These are phyloP conservation scores for Rhodosporidiobolus odoratus DNA, from an alignment of 768 basidiomycete genomes.

Conservation along the genomic window DNA sequence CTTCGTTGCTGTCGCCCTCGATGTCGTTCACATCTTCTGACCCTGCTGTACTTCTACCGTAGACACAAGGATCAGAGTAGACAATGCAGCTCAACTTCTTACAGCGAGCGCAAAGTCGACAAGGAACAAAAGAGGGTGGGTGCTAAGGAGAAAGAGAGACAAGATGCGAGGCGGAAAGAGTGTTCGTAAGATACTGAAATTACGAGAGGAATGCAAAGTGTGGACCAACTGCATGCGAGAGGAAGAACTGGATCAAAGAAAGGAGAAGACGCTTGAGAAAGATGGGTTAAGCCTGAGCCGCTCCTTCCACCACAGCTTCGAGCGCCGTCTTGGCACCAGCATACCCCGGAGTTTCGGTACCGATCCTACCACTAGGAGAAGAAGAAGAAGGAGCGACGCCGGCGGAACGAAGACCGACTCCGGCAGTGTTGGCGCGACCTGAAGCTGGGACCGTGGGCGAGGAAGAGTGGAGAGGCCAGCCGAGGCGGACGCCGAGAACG, in stretches of 20 bases:
- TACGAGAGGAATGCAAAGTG: neutral
- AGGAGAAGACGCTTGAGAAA: neutral
- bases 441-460: neutral
- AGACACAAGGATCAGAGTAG: too few species aligned
- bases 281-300: neutral
- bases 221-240: too few species aligned
- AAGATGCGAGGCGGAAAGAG: too few species aligned
- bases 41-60: too few species aligned
- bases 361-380: conserved; percentile 4
- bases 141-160: too few species aligned
- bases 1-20: too few species aligned
- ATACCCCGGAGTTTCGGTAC: conserved; percentile 29
- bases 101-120: too few species aligned
- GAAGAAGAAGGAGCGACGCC: conserved; percentile 14
- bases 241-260: neutral
- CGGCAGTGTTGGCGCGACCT: conserved; percentile 21
- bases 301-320: conserved; percentile 31
- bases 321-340: conserved; percentile 38
- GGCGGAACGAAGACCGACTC: conserved; percentile 35
- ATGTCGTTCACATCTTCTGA: too few species aligned
- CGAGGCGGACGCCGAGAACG: conserved; percentile 45
- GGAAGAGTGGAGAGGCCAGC: conserved; percentile 33
- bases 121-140: too few species aligned
- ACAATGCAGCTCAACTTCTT: too few species aligned
- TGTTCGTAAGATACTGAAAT: too few species aligned